Evolutionary conservation across 768 basidiomycete species (phyloP).

Genomic region (Kwoniella sp.): DNA sequence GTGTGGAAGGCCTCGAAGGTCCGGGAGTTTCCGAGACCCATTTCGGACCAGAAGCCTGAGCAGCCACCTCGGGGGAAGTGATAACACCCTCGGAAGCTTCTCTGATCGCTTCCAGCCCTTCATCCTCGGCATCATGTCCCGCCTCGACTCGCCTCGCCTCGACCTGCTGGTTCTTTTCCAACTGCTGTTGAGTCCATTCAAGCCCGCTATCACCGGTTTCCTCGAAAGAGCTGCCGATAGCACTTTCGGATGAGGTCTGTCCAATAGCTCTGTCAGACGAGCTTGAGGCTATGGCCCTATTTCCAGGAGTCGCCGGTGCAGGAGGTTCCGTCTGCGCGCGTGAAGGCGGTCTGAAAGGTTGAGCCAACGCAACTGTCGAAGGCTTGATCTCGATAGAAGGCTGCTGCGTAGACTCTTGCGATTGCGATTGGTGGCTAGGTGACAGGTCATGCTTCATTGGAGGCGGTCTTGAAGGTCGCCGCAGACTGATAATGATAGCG

Average conservation of each 20-base stretch:
- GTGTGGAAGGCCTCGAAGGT: not conserved
- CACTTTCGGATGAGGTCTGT: not conserved
- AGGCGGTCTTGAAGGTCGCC: not conserved
- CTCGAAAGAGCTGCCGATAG: conserved; percentile 7
- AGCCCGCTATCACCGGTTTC: conserved; percentile 19
- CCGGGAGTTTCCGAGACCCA: not conserved
- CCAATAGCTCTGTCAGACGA: conserved; percentile 1
- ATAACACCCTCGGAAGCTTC: conserved; percentile 5
- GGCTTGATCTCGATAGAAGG: conserved; percentile 25
- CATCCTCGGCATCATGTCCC: not conserved
- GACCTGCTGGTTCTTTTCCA: conserved; percentile 10
- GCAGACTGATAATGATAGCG: not conserved
- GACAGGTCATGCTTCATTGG: conserved; percentile 3
- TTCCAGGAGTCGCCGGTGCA: not conserved
- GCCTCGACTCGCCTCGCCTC: not conserved
- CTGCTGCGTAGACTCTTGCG: conserved; percentile 30
- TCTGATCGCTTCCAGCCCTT: not conserved
- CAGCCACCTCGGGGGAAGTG: conserved; percentile 7
- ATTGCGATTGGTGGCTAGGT: not conserved
- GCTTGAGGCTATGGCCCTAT: not conserved
- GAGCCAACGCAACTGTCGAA: not conserved
- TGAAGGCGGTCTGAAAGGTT: not conserved
- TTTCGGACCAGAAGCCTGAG: not conserved
- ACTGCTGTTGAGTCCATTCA: conserved; percentile 18
- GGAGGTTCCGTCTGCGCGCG: not conserved